Conservation (phyloP, 2,329 filamentous ascomycete species). For the Neonectria coccinea region DNA sequence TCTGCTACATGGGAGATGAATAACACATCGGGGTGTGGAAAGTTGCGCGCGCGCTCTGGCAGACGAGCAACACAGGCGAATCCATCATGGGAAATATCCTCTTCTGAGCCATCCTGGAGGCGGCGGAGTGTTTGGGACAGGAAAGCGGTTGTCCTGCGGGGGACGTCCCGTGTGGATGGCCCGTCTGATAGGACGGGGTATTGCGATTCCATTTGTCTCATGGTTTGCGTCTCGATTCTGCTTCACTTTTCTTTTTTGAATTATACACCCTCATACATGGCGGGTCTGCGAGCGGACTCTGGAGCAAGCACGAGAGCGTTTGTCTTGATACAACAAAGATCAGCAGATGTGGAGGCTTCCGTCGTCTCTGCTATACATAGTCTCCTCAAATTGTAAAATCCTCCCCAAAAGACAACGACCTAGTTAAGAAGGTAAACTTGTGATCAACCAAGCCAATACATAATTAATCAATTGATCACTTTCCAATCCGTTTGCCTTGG, state of each 20-base stretch:
- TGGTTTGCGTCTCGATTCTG: constrained; percentile 43
- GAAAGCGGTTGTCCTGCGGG: constrained; percentile 29
- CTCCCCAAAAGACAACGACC: constrained; percentile 19
- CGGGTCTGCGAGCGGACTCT: constrained; percentile 50
- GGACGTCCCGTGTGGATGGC: constrained; percentile 36
- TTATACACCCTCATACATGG: constrained; percentile 49
- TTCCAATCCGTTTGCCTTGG: no score
- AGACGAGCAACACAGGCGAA: constrained; percentile 27
- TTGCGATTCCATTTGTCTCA: constrained; percentile 49
- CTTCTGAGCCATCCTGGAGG: constrained; percentile 25
- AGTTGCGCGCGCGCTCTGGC: constrained; percentile 32
- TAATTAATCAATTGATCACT: neutral
- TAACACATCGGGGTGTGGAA: constrained; percentile 30
- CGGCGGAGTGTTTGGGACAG: constrained; percentile 26
- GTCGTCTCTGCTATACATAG: constrained; percentile 49
- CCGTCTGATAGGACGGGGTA: constrained; percentile 35
- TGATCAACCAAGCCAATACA: neutral
- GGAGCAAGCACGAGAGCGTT: constrained; percentile 46
- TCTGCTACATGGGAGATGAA: constrained; percentile 38
- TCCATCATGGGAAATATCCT: constrained; percentile 26
- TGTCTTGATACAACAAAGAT: constrained; percentile 48
- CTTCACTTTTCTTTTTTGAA: constrained; percentile 46
- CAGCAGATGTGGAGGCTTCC: constrained; percentile 44
- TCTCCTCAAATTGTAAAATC: constrained; percentile 50
- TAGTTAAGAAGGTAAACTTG: neutral